Evolutionary conservation across 768 basidiomycete genomes (phyloP).

Genomic region (Gymnopilus junonius): DNA sequence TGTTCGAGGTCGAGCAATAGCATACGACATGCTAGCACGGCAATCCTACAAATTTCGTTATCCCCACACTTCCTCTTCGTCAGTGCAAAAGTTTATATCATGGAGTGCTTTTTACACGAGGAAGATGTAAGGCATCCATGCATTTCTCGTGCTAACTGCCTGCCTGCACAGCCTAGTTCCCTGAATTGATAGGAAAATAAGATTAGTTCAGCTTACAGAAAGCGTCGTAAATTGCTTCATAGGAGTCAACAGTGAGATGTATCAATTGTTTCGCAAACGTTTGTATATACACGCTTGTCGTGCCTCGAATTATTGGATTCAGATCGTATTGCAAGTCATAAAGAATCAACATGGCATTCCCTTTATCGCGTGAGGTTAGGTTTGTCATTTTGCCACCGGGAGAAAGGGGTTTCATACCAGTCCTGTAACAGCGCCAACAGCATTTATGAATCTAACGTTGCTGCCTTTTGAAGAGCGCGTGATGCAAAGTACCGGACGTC

Average conservation of each 20-base stretch:
- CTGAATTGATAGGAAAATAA: background rate
- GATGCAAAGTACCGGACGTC: slow-evolving; percentile 96
- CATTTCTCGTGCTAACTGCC: background rate
- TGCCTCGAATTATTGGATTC: background rate
- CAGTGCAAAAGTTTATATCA: too few relatives aligned
- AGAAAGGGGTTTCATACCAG: background rate
- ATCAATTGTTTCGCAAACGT: background rate
- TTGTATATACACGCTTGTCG: slow-evolving; percentile 3
- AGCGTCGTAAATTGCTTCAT: background rate
- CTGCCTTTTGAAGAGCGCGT: slow-evolving; percentile 71
- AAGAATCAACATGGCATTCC: background rate
- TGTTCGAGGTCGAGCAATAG: too few relatives aligned
- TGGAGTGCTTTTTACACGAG: background rate
- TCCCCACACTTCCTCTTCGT: too few relatives aligned
- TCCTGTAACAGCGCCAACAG: background rate
- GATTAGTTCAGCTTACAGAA: background rate
- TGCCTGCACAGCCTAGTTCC: too few relatives aligned
- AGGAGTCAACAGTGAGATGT: background rate
- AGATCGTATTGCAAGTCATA: background rate
- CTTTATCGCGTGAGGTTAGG: background rate
- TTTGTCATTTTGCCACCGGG: background rate
- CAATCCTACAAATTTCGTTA: too few relatives aligned
- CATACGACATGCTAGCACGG: too few relatives aligned
- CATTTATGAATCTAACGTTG: slow-evolving; percentile 12
- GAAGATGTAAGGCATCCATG: background rate